Evolutionary conservation across 306 rosid genomes (phyloP).

Genomic region (Rosa persica): DNA sequence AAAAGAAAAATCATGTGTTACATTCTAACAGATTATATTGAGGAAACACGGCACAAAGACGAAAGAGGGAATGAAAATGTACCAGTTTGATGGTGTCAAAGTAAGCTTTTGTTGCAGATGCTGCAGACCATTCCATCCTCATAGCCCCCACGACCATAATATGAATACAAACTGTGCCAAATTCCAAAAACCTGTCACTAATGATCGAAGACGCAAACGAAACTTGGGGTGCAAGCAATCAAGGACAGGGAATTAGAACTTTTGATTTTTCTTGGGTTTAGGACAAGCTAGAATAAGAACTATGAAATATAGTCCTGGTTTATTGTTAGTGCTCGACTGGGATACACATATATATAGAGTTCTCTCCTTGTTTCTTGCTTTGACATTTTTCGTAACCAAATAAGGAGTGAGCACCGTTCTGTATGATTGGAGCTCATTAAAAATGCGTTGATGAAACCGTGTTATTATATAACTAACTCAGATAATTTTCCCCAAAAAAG

Average conservation of each 20-base stretch:
- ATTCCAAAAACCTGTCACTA: slow-evolving; percentile 6
- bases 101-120: slow-evolving; percentile 57
- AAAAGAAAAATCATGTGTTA: background rate
- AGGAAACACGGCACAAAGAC: background rate
- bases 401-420: background rate
- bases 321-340: background rate
- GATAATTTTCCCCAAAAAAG: background rate
- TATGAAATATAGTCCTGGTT: background rate
- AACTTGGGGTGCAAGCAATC: background rate
- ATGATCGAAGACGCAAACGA: background rate
- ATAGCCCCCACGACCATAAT: background rate
- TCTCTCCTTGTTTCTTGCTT: background rate
- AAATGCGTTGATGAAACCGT: background rate
- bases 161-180: background rate
- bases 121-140: slow-evolving; percentile 59
- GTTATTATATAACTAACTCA: background rate
- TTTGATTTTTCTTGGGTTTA: background rate
- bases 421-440: background rate
- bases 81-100: slow-evolving; percentile 62
- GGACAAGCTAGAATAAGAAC: slow-evolving; percentile 5
- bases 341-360: too few relatives aligned
- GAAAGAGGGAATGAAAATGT: background rate
- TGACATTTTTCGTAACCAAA: background rate
- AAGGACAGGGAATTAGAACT: background rate
- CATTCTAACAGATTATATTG: background rate